Evolutionary conservation across 2,329 filamentous ascomycete species (phyloP), one percentile per base, ranked within the genome.

Genomic region (Ophiostoma himal-ulmi): DNA sequence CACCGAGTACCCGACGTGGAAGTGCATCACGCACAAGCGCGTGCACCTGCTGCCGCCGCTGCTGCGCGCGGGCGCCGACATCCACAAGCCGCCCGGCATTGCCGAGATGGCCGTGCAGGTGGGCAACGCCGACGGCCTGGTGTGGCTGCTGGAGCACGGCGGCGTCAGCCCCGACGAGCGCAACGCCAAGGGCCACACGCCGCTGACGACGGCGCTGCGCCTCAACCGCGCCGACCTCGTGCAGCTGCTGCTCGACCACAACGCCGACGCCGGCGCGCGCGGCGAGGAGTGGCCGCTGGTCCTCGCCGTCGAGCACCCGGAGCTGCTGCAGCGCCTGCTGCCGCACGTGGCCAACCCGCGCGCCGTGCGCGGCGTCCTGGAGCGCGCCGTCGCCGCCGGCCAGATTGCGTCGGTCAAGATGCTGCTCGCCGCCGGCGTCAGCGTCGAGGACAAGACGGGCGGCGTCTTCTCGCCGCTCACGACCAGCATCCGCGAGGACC

Each of bases 371-470:
- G 75, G 76, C 66, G 76, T 77, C 13, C 72, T 77, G 11, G 75
- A 77, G 71, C 73, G 73, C 6, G 77, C 79, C 11, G 77, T 77
- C 41, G 76, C 72, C 1, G 89, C 89, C 22, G 85, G 89, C 77
- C 83, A 91, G 77, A 82, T 91, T 17, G 87, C 90, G 72, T 89
- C 85, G 48, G 83, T 91, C 78, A 89, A 89, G 78, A 79, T 90
- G 65, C 83, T 91, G 44, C 81, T 91, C 20, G 82, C 81, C 20
- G 87, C 88, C 0, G 89, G 89, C 17, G 85, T 91, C 22, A 88
- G 83, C 57, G 87, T 91, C 70, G 89, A 91, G 77, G 89, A 90
- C 79, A 89, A 88, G 79, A 91, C 89, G 75, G 89, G 88, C 26
- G 89, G 89, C 69, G 89, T 91, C 67, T 92, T 91, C 80, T 90